Evolutionary conservation across 1,139 yeast genomes (phyloP).

Genomic region (Yamadazyma oceani): DNA sequence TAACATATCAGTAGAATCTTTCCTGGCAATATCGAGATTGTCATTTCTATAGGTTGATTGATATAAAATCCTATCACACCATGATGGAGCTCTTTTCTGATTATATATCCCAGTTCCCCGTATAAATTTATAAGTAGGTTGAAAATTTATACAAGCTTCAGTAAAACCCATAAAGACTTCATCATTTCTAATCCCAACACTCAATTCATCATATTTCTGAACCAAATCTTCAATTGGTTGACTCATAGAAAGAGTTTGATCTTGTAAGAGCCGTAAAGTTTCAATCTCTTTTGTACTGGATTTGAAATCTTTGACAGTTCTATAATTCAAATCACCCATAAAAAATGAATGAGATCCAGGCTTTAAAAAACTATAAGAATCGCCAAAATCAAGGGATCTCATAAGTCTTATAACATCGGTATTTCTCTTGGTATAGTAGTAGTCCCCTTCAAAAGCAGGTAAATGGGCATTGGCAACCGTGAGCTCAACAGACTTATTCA

Average conservation of each 20-base stretch:
- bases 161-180: constrained; percentile 59
- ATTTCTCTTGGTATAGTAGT: constrained; percentile 50
- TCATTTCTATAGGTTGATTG: constrained; percentile 42
- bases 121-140: constrained; percentile 74
- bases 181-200: constrained; percentile 39
- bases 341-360: constrained; percentile 63
- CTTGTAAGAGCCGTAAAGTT: constrained; percentile 25
- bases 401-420: constrained; percentile 50
- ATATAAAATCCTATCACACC: constrained; percentile 84
- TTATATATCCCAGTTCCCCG: constrained; percentile 53
- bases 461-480: constrained; percentile 74
- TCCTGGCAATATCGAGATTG: neutral
- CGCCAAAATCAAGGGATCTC: constrained; percentile 57
- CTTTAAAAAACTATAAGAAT: constrained; percentile 56
- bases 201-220: constrained; percentile 59
- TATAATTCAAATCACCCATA: constrained; percentile 82
- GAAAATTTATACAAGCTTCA: constrained; percentile 62
- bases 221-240: constrained; percentile 25
- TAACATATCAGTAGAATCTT: constrained; percentile 9
- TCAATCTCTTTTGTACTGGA: constrained; percentile 15
- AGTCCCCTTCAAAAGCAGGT: constrained; percentile 71
- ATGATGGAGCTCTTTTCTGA: constrained; percentile 68
- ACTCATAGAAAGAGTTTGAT: constrained; percentile 18
- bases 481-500: constrained; percentile 30
- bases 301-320: constrained; percentile 45